A percentile compares a stretch with the other conserved stretches of the same genome.
phyloP scores from a whole-genome alignment of 148 eudicot species.

The Fagopyrum esculentum region DNA sequence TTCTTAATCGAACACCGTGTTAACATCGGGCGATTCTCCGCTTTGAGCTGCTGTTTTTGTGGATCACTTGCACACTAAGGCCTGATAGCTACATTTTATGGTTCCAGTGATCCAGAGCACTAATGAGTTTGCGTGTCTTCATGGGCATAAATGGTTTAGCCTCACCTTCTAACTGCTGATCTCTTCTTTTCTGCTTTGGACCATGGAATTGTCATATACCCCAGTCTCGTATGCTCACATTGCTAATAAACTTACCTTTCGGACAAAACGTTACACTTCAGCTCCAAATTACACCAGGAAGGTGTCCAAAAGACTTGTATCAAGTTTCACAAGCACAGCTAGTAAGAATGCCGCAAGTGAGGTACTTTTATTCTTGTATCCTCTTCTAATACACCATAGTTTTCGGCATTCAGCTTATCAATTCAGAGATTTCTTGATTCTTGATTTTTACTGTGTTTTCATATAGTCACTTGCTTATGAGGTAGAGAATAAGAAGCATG shows the following conservation, averaged over 20 bases:
- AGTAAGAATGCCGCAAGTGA: conserved; percentile 19
- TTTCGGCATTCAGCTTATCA: conserved; percentile 19
- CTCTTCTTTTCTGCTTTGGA: conserved; percentile 19
- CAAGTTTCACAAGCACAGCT: conserved; percentile 21
- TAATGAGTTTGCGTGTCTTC: neutral
- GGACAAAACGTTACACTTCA: conserved; percentile 10
- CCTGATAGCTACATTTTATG: neutral
- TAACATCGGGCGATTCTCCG: neutral
- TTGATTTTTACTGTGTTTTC: neutral
- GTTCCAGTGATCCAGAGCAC: conserved; percentile 1
- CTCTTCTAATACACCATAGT: neutral
- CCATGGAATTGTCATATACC: conserved; percentile 33
- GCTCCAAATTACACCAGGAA: conserved; percentile 15
- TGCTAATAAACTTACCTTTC: conserved; percentile 7
- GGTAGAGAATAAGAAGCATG: conserved; percentile 58
- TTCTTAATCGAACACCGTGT: neutral
- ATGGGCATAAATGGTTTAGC: neutral
- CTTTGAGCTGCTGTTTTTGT: neutral
- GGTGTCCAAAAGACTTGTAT: conserved; percentile 16
- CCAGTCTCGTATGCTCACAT: conserved; percentile 12
- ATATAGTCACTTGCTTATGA: conserved; percentile 30
- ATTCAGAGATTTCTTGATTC: conserved; percentile 16
- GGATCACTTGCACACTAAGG: neutral
- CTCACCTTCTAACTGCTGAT: neutral
- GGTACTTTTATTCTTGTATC: conserved; percentile 2